Conservation (phyloP, 306 rosid genomes). For the Notholithocarpus densiflorus region DNA sequence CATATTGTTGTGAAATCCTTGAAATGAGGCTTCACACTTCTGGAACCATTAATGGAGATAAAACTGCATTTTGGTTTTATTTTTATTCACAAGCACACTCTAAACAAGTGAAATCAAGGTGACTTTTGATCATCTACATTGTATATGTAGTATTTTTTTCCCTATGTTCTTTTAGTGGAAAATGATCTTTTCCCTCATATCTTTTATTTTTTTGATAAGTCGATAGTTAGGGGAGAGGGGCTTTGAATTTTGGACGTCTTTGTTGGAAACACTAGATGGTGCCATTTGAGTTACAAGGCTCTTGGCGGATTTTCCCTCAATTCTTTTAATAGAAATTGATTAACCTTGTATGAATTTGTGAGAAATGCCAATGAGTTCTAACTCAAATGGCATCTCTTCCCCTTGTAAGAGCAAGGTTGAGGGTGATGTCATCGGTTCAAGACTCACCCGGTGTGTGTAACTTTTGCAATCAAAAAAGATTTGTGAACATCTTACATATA, state of each 20-base stretch:
- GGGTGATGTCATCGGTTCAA: no score
- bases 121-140: not conserved
- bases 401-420: no score
- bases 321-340: not conserved
- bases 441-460: no score
- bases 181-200: no score
- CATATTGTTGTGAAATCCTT: slow-evolving; percentile 9
- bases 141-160: not conserved
- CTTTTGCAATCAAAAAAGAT: not conserved
- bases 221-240: no score
- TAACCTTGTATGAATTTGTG: not conserved
- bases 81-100: not conserved
- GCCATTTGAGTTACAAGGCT: no score
- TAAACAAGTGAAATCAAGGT: not conserved
- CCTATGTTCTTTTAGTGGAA: not conserved
- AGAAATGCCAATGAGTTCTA: not conserved
- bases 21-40: slow-evolving; percentile 6
- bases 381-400: no score
- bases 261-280: no score
- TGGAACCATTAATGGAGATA: not conserved
- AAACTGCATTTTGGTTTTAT: not conserved
- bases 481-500: not conserved
- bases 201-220: no score
- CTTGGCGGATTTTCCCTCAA: no score
- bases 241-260: no score